Conservation (phyloP, 1,284 basidiomycete species). For the Ceraceosorus guamensis region DNA sequence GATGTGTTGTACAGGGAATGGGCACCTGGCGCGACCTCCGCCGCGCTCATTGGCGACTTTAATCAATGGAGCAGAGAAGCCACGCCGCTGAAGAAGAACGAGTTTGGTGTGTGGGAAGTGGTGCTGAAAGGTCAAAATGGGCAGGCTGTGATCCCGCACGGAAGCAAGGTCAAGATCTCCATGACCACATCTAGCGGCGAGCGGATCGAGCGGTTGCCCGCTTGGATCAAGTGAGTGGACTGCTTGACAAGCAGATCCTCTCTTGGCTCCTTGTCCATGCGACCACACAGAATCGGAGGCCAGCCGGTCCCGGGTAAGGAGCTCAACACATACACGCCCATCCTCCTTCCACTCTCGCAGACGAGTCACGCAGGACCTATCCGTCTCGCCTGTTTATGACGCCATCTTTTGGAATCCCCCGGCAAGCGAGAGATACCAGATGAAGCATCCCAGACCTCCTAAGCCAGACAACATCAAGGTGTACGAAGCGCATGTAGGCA, state of each 20-base stretch:
- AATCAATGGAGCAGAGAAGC: conserved; percentile 77
- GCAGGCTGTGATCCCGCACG: conserved; percentile 78
- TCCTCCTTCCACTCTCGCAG: too few relatives aligned
- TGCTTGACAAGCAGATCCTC: conserved; percentile 1
- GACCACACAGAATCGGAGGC: neutral
- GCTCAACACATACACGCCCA: neutral
- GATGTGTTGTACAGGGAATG: conserved; percentile 83
- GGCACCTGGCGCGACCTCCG: conserved; percentile 82
- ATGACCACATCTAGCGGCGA: conserved; percentile 64
- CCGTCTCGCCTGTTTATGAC: conserved; percentile 84
- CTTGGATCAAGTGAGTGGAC: conserved; percentile 65
- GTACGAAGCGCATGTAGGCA: conserved; percentile 97
- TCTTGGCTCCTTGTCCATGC: neutral
- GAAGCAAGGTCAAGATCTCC: conserved; percentile 73
- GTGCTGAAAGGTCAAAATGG: conserved; percentile 61
- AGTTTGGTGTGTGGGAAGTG: conserved; percentile 91
- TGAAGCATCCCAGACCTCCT: conserved; percentile 70
- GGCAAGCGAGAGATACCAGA: conserved; percentile 62
- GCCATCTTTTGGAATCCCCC: conserved; percentile 98
- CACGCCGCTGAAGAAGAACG: conserved; percentile 73
- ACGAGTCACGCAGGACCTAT: conserved; percentile 87
- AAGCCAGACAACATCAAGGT: conserved; percentile 68
- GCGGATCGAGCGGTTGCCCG: conserved; percentile 81
- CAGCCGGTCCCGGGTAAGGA: too few relatives aligned
- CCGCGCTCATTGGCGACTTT: conserved; percentile 87